Base-by-base conservation (phyloP, 1,284 basidiomycete species). In the Irpex rosettiformis region DNA sequence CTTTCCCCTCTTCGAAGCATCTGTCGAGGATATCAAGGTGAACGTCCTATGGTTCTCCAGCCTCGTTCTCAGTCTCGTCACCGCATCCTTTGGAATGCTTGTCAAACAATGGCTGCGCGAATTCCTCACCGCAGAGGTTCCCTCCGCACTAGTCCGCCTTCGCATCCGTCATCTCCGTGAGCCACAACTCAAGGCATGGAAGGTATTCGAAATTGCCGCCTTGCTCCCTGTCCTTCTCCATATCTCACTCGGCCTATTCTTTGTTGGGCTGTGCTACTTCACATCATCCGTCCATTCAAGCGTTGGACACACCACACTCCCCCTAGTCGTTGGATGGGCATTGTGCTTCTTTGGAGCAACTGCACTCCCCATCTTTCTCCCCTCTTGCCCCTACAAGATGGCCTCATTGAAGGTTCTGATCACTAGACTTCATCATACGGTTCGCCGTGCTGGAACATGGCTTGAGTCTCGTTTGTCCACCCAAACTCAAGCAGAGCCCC, bases 81-180 rank as follows among this genome's bases (percentile, higher is more conserved):
- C 16, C 18, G 57, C 57, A 6, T 58, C 57, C 3, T 27, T 55
- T 27, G 52, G 43, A 11, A 58, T 58, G 7, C 28, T 58, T 3
- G 57, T 58, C 40, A 58, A 58, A 29, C 52, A 54, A 18, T 58
- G 57, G 57, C 52, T 58, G 5, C 57, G 57, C 13, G 57, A 58
- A 22, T 58, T 54, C 27, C 43, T 58, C 18, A n/a, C 57, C 8
- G 11, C 27, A 22, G 49, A 57, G 3, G n/a, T 21, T 18, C 18
- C 21, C 10, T 40, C 56, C 1, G 28, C 56, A 24, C 51, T 54
- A 29, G 57, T 18, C 16, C 25, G 43, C 16, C 40, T 58, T 10
- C 57, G 57, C 3, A 27, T 37, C 11, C 57, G 57, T 4, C 37
- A 58, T 4, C 54, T 33, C 52, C 40, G 57, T 2, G 16, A 47